Base-by-base conservation (phyloP, 148 eudicot species). In the Fagopyrum homotropicum region DNA sequence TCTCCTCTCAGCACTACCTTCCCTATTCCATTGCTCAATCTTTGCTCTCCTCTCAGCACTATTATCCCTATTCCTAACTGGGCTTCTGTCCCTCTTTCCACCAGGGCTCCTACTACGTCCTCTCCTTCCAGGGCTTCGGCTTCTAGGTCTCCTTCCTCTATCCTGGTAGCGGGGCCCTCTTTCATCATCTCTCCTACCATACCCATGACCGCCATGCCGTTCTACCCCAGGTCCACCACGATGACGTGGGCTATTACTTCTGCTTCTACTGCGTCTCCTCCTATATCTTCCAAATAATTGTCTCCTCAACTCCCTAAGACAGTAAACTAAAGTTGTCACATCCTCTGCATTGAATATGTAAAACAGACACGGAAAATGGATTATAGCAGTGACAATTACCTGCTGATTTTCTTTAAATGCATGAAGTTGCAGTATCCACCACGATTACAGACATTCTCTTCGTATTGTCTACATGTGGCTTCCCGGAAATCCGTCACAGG, bases 401-500 rank as follows among this genome's bases (percentile, higher is more conserved):
- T 89, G 93, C 94, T 85, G 52, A 91, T 91, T 85, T 89, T 93
- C 77, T 93, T 93, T 80, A 93, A 78, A 86, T 93, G 98, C 98
- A 93, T 93, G 77, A 93, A 91, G 69, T 93, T 93, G 85, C 98
- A 93, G 57, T 89, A 93, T 59, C 98, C 98, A 83, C 98, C 98
- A 73, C 97, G 88, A 61, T 88, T 89, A 83, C 98, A 93, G 45
- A 89, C 90, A 76, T 93, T 88, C 79, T 93, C 98, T 75, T 93
- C 98, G 57, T 93, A 93, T 75, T 93, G 98, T 78, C 97, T 84
- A 81, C 98, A 93, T 61, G 98, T 93, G 61, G 97, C 98, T 82
- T 93, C 98, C 63, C 98, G 92, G 59, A 93, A 93, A 83, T 93
- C 97, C 43, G 98, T 93, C 76, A 93, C 98, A 6, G 97, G 98